Percentiles rank a stretch among this genome's conserved stretches.
These are phyloP conservation scores for Calonectria fujianensis DNA, from an alignment of 2,329 filamentous ascomycete species.

Conservation along the genomic window DNA sequence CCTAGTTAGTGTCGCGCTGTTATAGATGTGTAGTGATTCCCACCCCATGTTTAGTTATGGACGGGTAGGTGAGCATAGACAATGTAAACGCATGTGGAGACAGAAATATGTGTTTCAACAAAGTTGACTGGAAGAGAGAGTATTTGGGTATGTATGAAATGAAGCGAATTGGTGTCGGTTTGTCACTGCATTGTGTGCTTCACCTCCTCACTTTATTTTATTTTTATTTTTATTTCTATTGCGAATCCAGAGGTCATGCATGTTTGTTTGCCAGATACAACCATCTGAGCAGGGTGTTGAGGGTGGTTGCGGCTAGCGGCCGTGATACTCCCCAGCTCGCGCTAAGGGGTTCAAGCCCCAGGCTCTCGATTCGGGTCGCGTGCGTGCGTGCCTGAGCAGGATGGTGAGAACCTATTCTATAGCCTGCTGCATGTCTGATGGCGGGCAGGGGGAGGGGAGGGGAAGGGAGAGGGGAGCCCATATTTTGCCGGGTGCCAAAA, in stretches of 20 bases:
- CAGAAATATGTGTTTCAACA: not conserved
- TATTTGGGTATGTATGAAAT: not conserved
- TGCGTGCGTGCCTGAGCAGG: slow-evolving; percentile 9
- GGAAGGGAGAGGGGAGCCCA: not conserved
- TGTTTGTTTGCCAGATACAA: no score
- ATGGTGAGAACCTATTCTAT: slow-evolving; percentile 2
- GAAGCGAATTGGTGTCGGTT: not conserved
- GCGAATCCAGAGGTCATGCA: not conserved
- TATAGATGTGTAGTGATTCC: not conserved
- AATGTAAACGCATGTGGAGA: not conserved
- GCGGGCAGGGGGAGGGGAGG: not conserved
- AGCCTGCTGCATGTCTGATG: slow-evolving; percentile 20
- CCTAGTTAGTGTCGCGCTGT: no score
- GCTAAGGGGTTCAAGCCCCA: slow-evolving; percentile 3
- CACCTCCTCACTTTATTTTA: not conserved
- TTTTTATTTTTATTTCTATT: not conserved
- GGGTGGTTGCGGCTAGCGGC: not conserved
- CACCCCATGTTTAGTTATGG: not conserved
- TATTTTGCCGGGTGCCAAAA: slow-evolving; percentile 29
- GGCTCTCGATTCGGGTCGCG: slow-evolving; percentile 22
- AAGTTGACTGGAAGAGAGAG: not conserved
- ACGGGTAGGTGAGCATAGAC: not conserved
- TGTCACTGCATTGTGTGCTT: not conserved
- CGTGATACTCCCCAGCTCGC: not conserved
- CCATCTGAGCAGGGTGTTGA: not conserved